These are phyloP conservation scores for Pythium brachiatum DNA, from an alignment of 352 stramenopile genomes.

Conservation along the genomic window DNA sequence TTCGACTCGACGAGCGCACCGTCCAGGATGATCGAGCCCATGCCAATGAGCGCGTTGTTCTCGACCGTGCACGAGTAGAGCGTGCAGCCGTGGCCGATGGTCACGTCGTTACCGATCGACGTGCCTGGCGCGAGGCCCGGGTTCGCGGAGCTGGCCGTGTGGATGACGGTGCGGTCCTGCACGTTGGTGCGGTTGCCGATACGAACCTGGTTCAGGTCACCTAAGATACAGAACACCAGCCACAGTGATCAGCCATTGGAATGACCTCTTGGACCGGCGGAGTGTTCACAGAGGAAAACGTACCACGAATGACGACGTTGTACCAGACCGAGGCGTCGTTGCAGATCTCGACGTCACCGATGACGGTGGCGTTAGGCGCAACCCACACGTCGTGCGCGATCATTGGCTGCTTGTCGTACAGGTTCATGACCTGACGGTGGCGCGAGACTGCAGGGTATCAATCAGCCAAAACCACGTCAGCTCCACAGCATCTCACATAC, in stretches of 20 bases:
- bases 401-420: constrained; percentile 91
- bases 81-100: constrained; percentile 93
- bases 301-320: constrained; percentile 93
- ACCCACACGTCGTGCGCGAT: constrained; percentile 92
- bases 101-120: constrained; percentile 95
- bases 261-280: not conserved
- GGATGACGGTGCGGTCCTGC: constrained; percentile 95
- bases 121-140: constrained; percentile 78
- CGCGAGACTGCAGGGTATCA: constrained; percentile 72
- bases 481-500: not conserved
- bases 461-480: not conserved
- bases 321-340: constrained; percentile 96
- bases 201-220: constrained; percentile 89
- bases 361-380: constrained; percentile 95
- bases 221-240: constrained; percentile 8
- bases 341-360: constrained; percentile 95
- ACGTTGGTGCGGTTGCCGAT: constrained; percentile 97
- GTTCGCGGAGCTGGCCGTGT: constrained; percentile 83
- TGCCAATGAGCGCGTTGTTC: constrained; percentile 95
- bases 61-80: constrained; percentile 97
- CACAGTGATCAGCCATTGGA: not conserved
- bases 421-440: constrained; percentile 91
- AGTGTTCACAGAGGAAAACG: not conserved
- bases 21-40: constrained; percentile 94
- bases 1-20: constrained; percentile 92